Conservation (phyloP, 768 basidiomycete genomes). For the Chalciporus pseudorubinellus region DNA sequence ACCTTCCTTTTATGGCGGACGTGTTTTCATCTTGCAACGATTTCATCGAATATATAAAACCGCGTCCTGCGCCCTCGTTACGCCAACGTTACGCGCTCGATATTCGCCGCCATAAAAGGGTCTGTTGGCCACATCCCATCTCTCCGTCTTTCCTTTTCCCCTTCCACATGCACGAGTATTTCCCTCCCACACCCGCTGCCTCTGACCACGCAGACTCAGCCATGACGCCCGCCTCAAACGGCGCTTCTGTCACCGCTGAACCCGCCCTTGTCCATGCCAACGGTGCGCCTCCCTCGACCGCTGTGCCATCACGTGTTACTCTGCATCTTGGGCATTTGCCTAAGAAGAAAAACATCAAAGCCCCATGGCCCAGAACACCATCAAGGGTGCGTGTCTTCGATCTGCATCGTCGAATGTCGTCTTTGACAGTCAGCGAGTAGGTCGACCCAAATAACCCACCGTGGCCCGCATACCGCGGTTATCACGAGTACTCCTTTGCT, state of each 20-base stretch:
- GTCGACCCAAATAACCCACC: constrained; percentile 84
- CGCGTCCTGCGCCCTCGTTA: constrained; percentile 1
- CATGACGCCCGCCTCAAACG: constrained; percentile 9
- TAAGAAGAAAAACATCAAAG: constrained; percentile 67
- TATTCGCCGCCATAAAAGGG: constrained; percentile 9
- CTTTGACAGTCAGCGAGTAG: constrained; percentile 31
- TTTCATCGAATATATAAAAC: constrained; percentile 26
- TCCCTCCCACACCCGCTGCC: constrained; percentile 30
- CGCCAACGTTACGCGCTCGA: not conserved
- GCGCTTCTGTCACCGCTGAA: not conserved
- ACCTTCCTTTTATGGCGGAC: constrained; percentile 30
- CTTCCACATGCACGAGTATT: constrained; percentile 18
- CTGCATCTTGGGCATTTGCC: constrained; percentile 75
- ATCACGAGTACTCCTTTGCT: constrained; percentile 80
- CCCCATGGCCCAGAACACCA: constrained; percentile 72
- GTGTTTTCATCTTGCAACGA: constrained; percentile 2
- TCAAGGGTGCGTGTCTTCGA: constrained; percentile 48
- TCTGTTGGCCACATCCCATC: not conserved
- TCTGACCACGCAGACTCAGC: constrained; percentile 17
- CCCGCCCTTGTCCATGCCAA: not conserved
- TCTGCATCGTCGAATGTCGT: not conserved
- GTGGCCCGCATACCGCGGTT: constrained; percentile 78
- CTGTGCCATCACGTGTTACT: constrained; percentile 58
- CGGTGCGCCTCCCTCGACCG: constrained; percentile 16
- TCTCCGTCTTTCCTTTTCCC: not conserved